Evolutionary conservation across 352 stramenopile genomes (phyloP).

Genomic region (Vaucheria bursata): DNA sequence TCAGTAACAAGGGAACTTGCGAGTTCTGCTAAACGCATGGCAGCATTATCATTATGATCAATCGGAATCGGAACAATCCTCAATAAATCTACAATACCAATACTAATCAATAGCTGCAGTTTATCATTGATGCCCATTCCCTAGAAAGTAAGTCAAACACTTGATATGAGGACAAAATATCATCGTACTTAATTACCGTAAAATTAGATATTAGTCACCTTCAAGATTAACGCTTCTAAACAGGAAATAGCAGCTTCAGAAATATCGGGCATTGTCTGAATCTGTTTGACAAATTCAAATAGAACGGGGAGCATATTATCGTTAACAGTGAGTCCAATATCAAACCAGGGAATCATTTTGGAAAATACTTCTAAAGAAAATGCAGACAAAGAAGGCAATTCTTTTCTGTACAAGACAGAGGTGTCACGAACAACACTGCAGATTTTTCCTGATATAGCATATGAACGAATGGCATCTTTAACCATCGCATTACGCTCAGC

Average conservation of each 20-base stretch:
- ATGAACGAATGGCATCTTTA: constrained; percentile 42
- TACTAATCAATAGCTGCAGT: constrained; percentile 27
- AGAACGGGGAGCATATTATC: constrained; percentile 33
- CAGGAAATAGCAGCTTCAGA: constrained; percentile 22
- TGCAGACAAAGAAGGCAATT: constrained; percentile 19
- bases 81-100: too few relatives aligned
- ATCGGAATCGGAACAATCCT: too few relatives aligned
- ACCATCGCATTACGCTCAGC: constrained; percentile 36
- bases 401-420: constrained; percentile 9
- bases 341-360: constrained; percentile 43
- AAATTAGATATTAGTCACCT: too few relatives aligned
- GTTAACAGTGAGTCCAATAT: constrained; percentile 40
- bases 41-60: constrained; percentile 54
- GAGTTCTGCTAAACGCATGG: constrained; percentile 53
- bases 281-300: constrained; percentile 12
- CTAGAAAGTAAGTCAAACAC: background rate
- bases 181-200: background rate
- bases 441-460: constrained; percentile 15
- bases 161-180: background rate
- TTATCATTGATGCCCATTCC: too few relatives aligned
- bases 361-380: constrained; percentile 29
- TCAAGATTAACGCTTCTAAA: constrained; percentile 38
- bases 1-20: constrained; percentile 53
- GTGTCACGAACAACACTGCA: constrained; percentile 28
- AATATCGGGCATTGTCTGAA: constrained; percentile 12